Percentiles rank a stretch among this genome's conserved stretches.
These are phyloP conservation scores for Solanum paucissectum DNA, from an alignment of 257 asterid genomes.

Conservation along the genomic window DNA sequence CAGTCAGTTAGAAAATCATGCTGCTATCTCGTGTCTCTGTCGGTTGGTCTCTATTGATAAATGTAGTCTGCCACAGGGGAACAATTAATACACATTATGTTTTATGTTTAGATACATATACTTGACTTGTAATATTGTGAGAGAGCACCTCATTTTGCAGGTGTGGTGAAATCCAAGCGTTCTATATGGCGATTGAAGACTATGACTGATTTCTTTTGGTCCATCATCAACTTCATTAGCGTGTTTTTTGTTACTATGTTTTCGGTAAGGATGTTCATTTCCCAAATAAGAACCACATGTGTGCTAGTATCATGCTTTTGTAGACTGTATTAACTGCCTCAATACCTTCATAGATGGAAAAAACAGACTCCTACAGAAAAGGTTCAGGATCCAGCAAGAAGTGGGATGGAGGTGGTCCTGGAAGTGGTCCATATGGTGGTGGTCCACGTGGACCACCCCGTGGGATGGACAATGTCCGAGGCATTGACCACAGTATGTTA, in stretches of 20 bases:
- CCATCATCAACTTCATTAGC: conserved; percentile 54
- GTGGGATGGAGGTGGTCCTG: conserved; percentile 95
- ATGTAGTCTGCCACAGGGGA: no score
- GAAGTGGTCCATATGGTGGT: conserved; percentile 80
- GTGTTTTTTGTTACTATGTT: conserved; percentile 78
- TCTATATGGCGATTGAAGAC: conserved; percentile 82
- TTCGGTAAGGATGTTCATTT: conserved; percentile 47
- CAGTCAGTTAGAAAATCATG: background rate
- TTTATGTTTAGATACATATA: background rate
- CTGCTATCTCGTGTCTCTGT: background rate
- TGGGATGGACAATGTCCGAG: conserved; percentile 74
- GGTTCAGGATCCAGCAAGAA: conserved; percentile 82
- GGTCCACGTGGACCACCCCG: conserved; percentile 95
- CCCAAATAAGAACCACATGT: background rate
- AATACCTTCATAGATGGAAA: conserved; percentile 58
- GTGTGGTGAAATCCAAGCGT: conserved; percentile 74
- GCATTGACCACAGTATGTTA: conserved; percentile 84
- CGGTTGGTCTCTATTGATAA: background rate
- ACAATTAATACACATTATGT: background rate
- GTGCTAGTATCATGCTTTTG: background rate
- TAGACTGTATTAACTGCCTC: background rate
- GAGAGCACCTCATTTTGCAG: conserved; percentile 23
- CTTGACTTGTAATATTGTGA: background rate
- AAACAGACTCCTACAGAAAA: conserved; percentile 71
- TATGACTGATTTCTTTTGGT: conserved; percentile 74